These are phyloP conservation scores for Ananas comosus DNA, from an alignment of 176 grass and related monocot species.

Conservation along the genomic window DNA sequence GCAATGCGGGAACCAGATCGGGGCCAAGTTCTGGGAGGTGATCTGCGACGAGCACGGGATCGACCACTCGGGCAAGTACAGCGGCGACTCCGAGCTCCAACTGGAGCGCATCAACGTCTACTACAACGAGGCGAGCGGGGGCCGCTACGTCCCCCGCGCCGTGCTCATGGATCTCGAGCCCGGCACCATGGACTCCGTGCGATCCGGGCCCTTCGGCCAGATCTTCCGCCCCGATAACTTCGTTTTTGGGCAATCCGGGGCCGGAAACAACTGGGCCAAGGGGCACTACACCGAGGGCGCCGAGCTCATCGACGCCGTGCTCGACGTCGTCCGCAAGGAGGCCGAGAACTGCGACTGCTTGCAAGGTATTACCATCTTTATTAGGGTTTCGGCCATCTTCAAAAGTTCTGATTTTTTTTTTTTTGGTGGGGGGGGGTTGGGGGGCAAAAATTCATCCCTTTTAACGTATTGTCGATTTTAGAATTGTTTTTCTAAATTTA, in stretches of 20 bases:
- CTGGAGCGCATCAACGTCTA: slow-evolving; percentile 95
- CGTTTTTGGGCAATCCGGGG: slow-evolving; percentile 88
- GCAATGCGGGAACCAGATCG: slow-evolving; percentile 99
- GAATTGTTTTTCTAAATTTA: no score
- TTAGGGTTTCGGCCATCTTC: neutral
- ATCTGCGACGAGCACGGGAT: slow-evolving; percentile 97
- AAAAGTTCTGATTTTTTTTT: neutral
- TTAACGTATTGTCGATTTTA: no score
- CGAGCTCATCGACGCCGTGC: slow-evolving; percentile 85
- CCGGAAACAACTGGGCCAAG: slow-evolving; percentile 95
- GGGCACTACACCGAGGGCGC: slow-evolving; percentile 94
- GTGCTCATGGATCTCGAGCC: slow-evolving; percentile 97
- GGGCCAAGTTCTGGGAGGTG: slow-evolving; percentile 98
- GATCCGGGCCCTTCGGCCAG: slow-evolving; percentile 69
- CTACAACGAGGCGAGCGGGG: slow-evolving; percentile 89
- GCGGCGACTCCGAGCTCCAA: slow-evolving; percentile 73
- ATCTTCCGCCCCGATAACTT: slow-evolving; percentile 98
- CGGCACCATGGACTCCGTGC: slow-evolving; percentile 77
- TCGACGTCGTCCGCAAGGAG: slow-evolving; percentile 96
- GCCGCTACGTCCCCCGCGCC: slow-evolving; percentile 64
- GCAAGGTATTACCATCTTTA: slow-evolving; percentile 40
- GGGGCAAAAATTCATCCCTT: neutral
- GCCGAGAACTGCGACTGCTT: slow-evolving; percentile 97
- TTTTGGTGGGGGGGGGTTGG: neutral
- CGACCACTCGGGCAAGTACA: slow-evolving; percentile 64